phyloP scores from a whole-genome alignment of 495 filamentous ascomycete genomes.

The Neurospora hispaniola region DNA sequence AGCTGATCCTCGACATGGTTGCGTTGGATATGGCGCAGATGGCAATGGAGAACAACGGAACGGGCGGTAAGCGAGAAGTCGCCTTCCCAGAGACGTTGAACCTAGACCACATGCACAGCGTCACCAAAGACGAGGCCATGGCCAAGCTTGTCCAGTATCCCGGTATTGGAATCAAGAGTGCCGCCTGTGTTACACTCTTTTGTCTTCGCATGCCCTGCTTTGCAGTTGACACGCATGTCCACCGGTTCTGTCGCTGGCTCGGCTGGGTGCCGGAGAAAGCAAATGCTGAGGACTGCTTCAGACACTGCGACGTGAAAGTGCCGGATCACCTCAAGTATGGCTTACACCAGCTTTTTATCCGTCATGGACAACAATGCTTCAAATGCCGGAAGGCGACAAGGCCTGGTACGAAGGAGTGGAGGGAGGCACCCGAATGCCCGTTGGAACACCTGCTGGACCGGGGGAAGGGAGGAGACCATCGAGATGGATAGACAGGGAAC shows the following conservation, averaged over 20 bases:
- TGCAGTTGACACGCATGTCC: slow-evolving; percentile 80
- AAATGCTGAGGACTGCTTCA: slow-evolving; percentile 59
- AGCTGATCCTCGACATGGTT: slow-evolving; percentile 70
- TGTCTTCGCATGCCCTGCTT: slow-evolving; percentile 69
- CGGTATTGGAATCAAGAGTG: slow-evolving; percentile 87
- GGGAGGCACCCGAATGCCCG: slow-evolving; percentile 27
- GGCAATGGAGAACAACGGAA: background rate
- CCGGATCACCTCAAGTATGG: slow-evolving; percentile 83
- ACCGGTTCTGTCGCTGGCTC: slow-evolving; percentile 72
- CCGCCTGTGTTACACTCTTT: slow-evolving; percentile 75
- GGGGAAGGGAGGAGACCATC: slow-evolving; percentile 4
- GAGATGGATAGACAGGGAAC: background rate
- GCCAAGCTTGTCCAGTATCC: slow-evolving; percentile 61
- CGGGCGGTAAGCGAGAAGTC: background rate
- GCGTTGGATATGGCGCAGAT: slow-evolving; percentile 44
- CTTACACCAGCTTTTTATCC: slow-evolving; percentile 78
- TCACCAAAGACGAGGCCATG: slow-evolving; percentile 62
- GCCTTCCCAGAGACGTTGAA: slow-evolving; percentile 30
- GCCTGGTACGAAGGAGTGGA: slow-evolving; percentile 36
- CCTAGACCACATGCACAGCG: slow-evolving; percentile 65
- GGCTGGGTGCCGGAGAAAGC: slow-evolving; percentile 64
- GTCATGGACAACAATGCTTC: slow-evolving; percentile 72
- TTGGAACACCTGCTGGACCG: slow-evolving; percentile 38
- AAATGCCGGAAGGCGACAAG: slow-evolving; percentile 56
- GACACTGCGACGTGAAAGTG: slow-evolving; percentile 69